Evolutionary conservation across 257 asterid species (phyloP).

Genomic region (Eucommia ulmoides): DNA sequence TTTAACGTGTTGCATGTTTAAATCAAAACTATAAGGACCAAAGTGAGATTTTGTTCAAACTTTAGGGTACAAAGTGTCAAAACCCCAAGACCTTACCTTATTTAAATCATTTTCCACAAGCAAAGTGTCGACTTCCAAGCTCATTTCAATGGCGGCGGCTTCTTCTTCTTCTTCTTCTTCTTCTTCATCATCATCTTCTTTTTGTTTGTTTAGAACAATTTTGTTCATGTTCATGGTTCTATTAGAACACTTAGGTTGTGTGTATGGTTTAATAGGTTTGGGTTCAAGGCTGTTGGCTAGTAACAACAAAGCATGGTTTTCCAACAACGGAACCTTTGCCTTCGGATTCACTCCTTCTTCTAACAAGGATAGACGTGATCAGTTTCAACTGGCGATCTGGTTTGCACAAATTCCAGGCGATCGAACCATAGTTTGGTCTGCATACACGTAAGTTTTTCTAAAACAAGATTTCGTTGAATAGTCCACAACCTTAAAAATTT

Average conservation of each 20-base stretch:
- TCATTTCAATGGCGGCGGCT: background rate
- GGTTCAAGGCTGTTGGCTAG: conserved; percentile 56
- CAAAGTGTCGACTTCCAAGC: background rate
- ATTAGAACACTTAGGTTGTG: too few relatives aligned
- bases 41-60: too few relatives aligned
- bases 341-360: conserved; percentile 62
- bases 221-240: too few relatives aligned
- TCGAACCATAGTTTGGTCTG: conserved; percentile 68
- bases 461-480: background rate
- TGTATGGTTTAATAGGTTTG: conserved; percentile 26
- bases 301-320: conserved; percentile 57
- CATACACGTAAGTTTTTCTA: conserved; percentile 41
- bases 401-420: conserved; percentile 68
- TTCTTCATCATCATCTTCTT: conserved; percentile 6
- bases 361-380: conserved; percentile 23
- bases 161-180: background rate
- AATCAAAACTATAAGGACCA: too few relatives aligned
- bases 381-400: conserved; percentile 62
- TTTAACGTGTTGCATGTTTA: too few relatives aligned
- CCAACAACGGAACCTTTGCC: conserved; percentile 69
- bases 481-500: background rate
- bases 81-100: too few relatives aligned
- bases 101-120: too few relatives aligned
- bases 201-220: conserved; percentile 12
- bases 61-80: too few relatives aligned